Percentiles rank a stretch among this genome's conserved stretches.
These are phyloP conservation scores for Cyclostephanos invisitatus DNA, from an alignment of 108 stramenopile genomes.

Conservation along the genomic window DNA sequence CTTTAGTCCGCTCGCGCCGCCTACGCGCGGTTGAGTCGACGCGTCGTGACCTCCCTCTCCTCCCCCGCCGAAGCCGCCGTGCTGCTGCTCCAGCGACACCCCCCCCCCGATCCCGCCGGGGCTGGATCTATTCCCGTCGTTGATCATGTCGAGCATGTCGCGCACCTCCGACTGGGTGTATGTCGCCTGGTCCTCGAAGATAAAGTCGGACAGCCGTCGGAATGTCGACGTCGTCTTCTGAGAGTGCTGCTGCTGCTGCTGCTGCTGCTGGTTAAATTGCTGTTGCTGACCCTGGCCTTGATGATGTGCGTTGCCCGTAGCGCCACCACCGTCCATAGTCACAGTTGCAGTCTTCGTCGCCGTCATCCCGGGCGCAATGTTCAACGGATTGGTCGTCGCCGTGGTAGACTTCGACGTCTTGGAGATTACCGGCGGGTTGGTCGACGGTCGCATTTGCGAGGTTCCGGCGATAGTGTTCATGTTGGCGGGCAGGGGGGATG, in stretches of 20 bases:
- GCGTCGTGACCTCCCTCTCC: not conserved
- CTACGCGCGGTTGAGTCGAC: not conserved
- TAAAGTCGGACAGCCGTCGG: constrained; percentile 69
- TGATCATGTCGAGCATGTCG: constrained; percentile 87
- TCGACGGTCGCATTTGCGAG: not conserved
- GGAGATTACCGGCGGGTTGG: not conserved
- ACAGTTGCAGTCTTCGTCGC: not conserved
- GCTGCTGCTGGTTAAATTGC: constrained; percentile 9
- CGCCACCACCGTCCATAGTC: not conserved
- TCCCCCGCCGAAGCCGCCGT: constrained; percentile 7
- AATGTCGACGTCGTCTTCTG: constrained; percentile 38
- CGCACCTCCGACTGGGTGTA: constrained; percentile 81
- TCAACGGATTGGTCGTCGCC: not conserved
- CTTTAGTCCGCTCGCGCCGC: constrained; percentile 62
- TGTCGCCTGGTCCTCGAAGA: constrained; percentile 79
- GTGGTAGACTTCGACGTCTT: not conserved
- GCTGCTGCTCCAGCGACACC: constrained; percentile 16
- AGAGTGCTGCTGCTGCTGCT: constrained; percentile 16
- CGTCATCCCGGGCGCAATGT: not conserved
- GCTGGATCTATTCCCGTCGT: constrained; percentile 67
- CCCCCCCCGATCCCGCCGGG: constrained; percentile 10
- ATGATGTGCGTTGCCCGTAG: not conserved
- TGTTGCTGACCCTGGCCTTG: constrained; percentile 10
- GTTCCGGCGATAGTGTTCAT: not conserved
- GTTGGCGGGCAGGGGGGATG: not conserved